Evolutionary conservation across 2,329 filamentous ascomycete genomes (phyloP), one percentile per base, ranked within the genome.

Genomic region (Ophiostoma ulmi): DNA sequence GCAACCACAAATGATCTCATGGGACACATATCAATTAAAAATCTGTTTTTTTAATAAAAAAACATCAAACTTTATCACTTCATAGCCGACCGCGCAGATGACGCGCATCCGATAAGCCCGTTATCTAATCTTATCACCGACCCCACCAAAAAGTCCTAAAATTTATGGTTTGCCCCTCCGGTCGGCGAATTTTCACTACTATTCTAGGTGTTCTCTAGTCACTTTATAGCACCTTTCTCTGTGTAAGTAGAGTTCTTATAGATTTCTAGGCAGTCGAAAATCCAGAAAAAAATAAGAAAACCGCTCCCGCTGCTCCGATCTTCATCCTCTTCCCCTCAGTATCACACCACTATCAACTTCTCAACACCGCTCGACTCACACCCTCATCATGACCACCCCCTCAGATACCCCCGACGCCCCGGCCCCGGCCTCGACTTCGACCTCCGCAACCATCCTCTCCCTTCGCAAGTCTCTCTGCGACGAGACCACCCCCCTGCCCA

Each of bases 401-500:
- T 68, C 73, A 52, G 73, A 76, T 5, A 44, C 72, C 26, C 67
- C 73, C 68, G 71, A 72, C 68, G 52, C 69, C 26, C 70, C 68
- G 65, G 70, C 71, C 36, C 68, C 69, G 13, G 48, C 71, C 44
- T 73, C 44, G 44, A 20, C 69, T n/a, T 70, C 68, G 65, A 69
- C 71, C 31, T 68, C 69, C 73, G 74, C 81, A 13, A 88, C 87
- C 65, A 85, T 93, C 75, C 77, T 83, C 71, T 82, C 85, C 72
- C 86, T 96, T 69, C 90, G 93, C 77, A 86, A 90, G 77, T 91
- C 90, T 72, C 88, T 99, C 72, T 90, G 86, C 76, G 90, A 91
- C 67, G 95, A 98, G 82, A 82, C 86, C 17, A 90, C 91, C 73
- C 89, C 94, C 65, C 91, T 99, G 70, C 91, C 94, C 55, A 86